Base-by-base conservation (phyloP, 192 early-diverging fungal genomes). In the Oehlia diaphana region DNA sequence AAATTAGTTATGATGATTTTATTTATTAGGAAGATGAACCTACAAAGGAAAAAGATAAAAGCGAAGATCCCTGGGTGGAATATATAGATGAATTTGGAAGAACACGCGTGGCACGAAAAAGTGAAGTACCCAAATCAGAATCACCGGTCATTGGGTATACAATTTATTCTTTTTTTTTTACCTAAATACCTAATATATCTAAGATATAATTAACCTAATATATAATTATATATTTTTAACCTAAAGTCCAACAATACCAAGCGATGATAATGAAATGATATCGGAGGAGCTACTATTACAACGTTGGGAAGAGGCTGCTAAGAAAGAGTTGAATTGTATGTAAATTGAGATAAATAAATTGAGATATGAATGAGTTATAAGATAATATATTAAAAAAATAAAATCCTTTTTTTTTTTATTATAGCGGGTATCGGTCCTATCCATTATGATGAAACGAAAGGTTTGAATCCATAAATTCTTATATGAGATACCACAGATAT, bases 1-100 rank as follows among this genome's bases (percentile, higher is more conserved):
- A 21, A 16, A 50, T 74, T 61, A 74, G 9, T n/a, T 49, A 74
- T 53, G n/a, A 64, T 63, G 16, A 63, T 64, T 35, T 8, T 63
- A 63, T 64, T 28, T 19, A 76, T 76, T 42, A 37, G 47, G 39
- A 66, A 0, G 65, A 78, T 68, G 44, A 77, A 44, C 13, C 9
- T 2, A 16, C n/a, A 33, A 21, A 78, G 2, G 64, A 80, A 0
- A 68, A 81, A n/a, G 76, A 74, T 2, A 47, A 81, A 39, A 82
- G 82, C 6, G 86, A 85, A 85, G 92, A 94, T 90, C 91, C 92
- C 19, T 92, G 92, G 91, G 88, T 94, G 1, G 92, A 93, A 42
- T 88, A 92, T 70, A 82, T 87, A 0, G 93, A 94, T 82, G 91
- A 94, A 72, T 94, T 91, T 90, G 93, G 93, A 12, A 81, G 93